Evolutionary conservation across 2,329 filamentous ascomycete species (phyloP), one percentile per base, ranked within the genome.

Genomic region (Tolypocladium ophioglossoides): DNA sequence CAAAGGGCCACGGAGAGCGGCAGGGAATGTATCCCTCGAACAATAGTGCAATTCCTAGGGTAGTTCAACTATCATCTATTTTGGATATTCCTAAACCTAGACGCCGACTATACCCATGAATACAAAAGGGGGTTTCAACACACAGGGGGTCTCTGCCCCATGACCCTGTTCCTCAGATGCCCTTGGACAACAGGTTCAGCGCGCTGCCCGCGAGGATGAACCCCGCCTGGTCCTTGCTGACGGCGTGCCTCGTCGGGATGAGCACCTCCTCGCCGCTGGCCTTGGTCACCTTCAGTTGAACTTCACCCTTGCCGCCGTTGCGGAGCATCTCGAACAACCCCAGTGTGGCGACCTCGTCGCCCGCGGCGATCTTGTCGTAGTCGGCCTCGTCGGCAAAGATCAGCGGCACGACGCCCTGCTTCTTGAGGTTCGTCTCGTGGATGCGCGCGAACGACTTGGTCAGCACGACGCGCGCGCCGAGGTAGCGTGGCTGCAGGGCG

Each of bases 161-260:
- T 11, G 16, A 8, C n/a, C 18, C n/a, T 14, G 18, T n/a, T 22
- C 6, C 51, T 57, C 60, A 71, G 12, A 66, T 50, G 2, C 69
- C 64, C 78, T 86, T 86, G 48, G 91, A 87, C 63, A 99, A 72
- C 70, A 97, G 68, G 72, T 99, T 99, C 73, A 99, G 71, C 44
- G 94, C 94, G 70, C 90, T 96, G 3, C 94, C 94, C 0, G 94
- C 94, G 51, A 99, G 76, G 59, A 99, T 89, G 67, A 97, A 99
- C 0, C 80, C 84, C 57, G 89, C 89, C 77, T 99, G 94, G 69
- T 96, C 94, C 73, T 86, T 81, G 67, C 84, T 95, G 57, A 99
- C 78, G 14, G 89, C 89, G 69, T 96, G 92, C 73, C 84, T 89
- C n/a, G 91, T 91, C 50, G 83, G 80, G 56, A 99, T 80, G 40